These are phyloP conservation scores for Entomortierella chlamydospora DNA, from an alignment of 192 early-diverging fungal species.

Conservation along the genomic window DNA sequence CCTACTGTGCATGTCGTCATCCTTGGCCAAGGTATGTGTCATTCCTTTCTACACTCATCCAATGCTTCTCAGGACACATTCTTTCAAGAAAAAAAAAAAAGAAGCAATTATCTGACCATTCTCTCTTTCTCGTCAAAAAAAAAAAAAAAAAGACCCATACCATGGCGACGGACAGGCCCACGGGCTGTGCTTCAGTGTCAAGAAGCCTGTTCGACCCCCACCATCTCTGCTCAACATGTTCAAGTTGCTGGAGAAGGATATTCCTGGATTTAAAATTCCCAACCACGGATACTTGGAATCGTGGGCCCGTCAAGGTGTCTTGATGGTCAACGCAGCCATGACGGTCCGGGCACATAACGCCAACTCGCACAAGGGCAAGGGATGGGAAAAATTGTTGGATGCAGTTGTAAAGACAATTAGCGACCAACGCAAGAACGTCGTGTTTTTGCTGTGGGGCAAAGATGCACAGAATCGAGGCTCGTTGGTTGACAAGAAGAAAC, in stretches of 20 bases:
- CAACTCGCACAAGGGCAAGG: slow-evolving; percentile 82
- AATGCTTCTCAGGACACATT: not conserved
- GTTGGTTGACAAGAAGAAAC: slow-evolving; percentile 79
- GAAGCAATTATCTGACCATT: not conserved
- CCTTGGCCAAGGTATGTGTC: slow-evolving; percentile 84
- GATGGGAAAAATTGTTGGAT: slow-evolving; percentile 89
- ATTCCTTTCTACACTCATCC: not conserved
- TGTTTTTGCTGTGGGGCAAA: slow-evolving; percentile 96
- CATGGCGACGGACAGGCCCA: slow-evolving; percentile 81
- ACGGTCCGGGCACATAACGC: slow-evolving; percentile 85
- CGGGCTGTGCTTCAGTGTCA: slow-evolving; percentile 93
- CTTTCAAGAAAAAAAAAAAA: no score
- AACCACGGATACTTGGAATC: slow-evolving; percentile 83
- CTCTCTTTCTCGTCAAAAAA: not conserved
- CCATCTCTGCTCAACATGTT: slow-evolving; percentile 95
- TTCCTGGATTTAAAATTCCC: slow-evolving; percentile 76
- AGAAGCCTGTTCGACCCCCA: slow-evolving; percentile 77
- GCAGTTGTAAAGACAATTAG: slow-evolving; percentile 81
- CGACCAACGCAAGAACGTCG: slow-evolving; percentile 67
- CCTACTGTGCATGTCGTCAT: slow-evolving; percentile 86
- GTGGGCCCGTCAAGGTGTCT: slow-evolving; percentile 88
- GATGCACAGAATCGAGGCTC: slow-evolving; percentile 90
- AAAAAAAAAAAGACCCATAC: slow-evolving; percentile 72
- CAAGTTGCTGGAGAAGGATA: slow-evolving; percentile 79
- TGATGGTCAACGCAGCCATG: slow-evolving; percentile 90